phyloP scores from a whole-genome alignment of 2,329 filamentous ascomycete genomes.

The Piedraia hortae region DNA sequence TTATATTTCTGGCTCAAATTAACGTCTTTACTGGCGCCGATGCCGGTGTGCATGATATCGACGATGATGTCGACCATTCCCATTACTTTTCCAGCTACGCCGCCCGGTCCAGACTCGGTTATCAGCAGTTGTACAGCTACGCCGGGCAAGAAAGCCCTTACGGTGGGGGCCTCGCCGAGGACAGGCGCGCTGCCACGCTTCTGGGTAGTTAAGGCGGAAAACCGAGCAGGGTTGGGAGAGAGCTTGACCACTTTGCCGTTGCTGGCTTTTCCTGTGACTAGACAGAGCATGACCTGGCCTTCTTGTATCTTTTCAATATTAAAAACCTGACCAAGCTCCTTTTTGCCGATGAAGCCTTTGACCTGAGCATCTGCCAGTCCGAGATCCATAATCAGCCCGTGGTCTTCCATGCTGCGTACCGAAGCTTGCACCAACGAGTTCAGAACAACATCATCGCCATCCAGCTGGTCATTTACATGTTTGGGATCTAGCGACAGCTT shows the following conservation, averaged over 20 bases:
- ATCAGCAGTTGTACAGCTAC: constrained; percentile 70
- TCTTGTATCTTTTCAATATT: constrained; percentile 44
- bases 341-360: constrained; percentile 62
- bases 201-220: constrained; percentile 4
- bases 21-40: constrained; percentile 30
- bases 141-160: constrained; percentile 74
- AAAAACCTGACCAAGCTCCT: constrained; percentile 43
- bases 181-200: constrained; percentile 6
- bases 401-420: constrained; percentile 78
- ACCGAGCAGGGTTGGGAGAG: constrained; percentile 35
- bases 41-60: constrained; percentile 70
- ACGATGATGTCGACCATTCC: constrained; percentile 76
- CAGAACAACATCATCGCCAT: constrained; percentile 41
- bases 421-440: constrained; percentile 67
- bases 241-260: constrained; percentile 71
- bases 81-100: constrained; percentile 74
- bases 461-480: constrained; percentile 48
- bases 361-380: constrained; percentile 40
- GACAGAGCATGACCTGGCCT: constrained; percentile 61
- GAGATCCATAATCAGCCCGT: constrained; percentile 80
- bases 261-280: constrained; percentile 45
- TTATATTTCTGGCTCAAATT: constrained; percentile 58
- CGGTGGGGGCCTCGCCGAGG: constrained; percentile 51
- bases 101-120: constrained; percentile 42
- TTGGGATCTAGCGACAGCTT: constrained; percentile 63